Conservation (phyloP, 208 protist species). For the Angomonas ambiguus region DNA sequence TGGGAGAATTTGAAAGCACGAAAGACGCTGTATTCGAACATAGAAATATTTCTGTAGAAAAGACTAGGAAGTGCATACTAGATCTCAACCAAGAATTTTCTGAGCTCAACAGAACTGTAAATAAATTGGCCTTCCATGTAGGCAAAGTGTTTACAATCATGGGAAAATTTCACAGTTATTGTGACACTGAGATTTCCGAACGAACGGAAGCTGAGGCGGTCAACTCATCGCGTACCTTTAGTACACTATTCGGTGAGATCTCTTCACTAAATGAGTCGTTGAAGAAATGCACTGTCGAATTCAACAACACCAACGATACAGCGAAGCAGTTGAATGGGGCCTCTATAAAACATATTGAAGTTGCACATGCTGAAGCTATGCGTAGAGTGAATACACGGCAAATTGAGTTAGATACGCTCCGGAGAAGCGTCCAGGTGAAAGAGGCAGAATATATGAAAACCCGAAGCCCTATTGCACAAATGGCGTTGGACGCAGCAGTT, state of each 20-base stretch:
- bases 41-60: slow-evolving; percentile 26
- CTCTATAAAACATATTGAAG: slow-evolving; percentile 33
- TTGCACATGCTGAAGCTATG: slow-evolving; percentile 22
- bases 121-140: slow-evolving; percentile 29
- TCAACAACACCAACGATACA: slow-evolving; percentile 20
- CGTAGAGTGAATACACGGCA: slow-evolving; percentile 27
- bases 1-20: slow-evolving; percentile 59
- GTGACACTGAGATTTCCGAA: slow-evolving; percentile 34
- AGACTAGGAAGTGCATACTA: slow-evolving; percentile 37
- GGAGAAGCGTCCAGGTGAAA: slow-evolving; percentile 40
- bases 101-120: slow-evolving; percentile 11
- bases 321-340: slow-evolving; percentile 28
- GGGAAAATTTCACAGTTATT: slow-evolving; percentile 41
- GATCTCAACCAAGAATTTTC: slow-evolving; percentile 44
- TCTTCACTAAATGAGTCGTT: slow-evolving; percentile 21
- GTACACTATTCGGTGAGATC: slow-evolving; percentile 26
- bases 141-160: slow-evolving; percentile 30
- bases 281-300: slow-evolving; percentile 23
- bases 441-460: slow-evolving; percentile 15
- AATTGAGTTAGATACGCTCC: slow-evolving; percentile 46
- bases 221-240: slow-evolving; percentile 13
- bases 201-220: background rate
- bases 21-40: slow-evolving; percentile 43
- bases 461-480: slow-evolving; percentile 12
- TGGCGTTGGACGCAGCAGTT: background rate